These are phyloP conservation scores for Lasiodiplodia sp. DNA, from an alignment of 2,329 filamentous ascomycete genomes.

Conservation along the genomic window DNA sequence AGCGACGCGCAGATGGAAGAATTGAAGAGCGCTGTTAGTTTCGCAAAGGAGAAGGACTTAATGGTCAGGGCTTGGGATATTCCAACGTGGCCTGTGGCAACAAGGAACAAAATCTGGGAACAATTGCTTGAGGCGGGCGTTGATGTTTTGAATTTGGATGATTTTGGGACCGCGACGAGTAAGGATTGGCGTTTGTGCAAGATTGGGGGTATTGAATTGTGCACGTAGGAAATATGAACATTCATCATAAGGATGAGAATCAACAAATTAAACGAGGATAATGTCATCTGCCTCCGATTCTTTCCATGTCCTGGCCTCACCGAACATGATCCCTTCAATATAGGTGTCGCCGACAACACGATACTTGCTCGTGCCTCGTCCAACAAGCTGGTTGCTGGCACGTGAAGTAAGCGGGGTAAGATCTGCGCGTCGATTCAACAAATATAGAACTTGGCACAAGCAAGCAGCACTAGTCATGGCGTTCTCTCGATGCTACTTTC, in stretches of 20 bases:
- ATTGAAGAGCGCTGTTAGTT: background rate
- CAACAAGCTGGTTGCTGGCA: too few relatives aligned
- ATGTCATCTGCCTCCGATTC: background rate
- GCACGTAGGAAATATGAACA: background rate
- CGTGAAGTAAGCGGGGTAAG: too few relatives aligned
- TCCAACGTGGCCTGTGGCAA: slow-evolving; percentile 63
- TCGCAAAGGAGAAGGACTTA: slow-evolving; percentile 50
- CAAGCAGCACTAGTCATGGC: too few relatives aligned
- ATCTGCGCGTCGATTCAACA: too few relatives aligned
- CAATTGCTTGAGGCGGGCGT: slow-evolving; percentile 63
- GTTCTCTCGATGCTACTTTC: too few relatives aligned
- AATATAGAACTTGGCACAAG: too few relatives aligned
- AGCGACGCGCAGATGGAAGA: background rate
- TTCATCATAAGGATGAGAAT: background rate
- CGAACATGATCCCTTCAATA: background rate
- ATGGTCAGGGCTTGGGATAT: slow-evolving; percentile 68
- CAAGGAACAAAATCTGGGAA: slow-evolving; percentile 65
- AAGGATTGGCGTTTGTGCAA: slow-evolving; percentile 43
- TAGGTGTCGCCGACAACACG: background rate
- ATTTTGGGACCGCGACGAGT: slow-evolving; percentile 58
- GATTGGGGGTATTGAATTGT: slow-evolving; percentile 31
- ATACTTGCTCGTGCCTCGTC: background rate
- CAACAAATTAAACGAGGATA: background rate
- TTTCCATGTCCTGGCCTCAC: background rate
- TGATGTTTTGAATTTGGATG: slow-evolving; percentile 69